Evolutionary conservation across 352 stramenopile genomes (phyloP), one percentile per base, ranked within the genome.

Genomic region (Thalassiosira livingstoniorum): DNA sequence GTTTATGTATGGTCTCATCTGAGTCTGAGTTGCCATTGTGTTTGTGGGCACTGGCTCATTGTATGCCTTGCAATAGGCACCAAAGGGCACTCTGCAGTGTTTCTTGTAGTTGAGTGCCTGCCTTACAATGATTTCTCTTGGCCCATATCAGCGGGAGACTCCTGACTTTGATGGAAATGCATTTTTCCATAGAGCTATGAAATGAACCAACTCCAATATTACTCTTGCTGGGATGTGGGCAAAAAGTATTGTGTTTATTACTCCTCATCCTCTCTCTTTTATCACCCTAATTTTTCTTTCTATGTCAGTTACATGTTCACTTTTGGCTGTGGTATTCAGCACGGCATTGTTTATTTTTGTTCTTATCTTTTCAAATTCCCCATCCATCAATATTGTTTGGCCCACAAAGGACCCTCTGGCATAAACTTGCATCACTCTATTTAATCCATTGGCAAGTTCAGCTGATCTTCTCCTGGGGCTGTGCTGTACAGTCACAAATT

Each of bases 181-280:
- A 18, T 51, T 51, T 10, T 18, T 51, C 42, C 42, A 51, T 18
- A 51, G 10, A 10, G 42, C 18, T 10, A 10, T 18, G 18, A 51
- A 51, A 18, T 51, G 18, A 10, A 51, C 42, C 42, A 51, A 18
- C 42, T 51, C 42, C 10, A 51, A 18, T 51, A 51, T 18, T 18
- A 51, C 18, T 18, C 42, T 10, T 51, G 42, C 42, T 18, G 42
- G 42, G 10, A 51, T 51, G 10, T 18, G 42, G 2, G 57, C 27
- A 47, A 80, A 88, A 42, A 78, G 85, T 54, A 75, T 27, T n/a
- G 66, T 75, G 3, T 21, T 53, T 1, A 51, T 2, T 11, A 51
- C 39, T 32, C 74, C 60, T 55, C 67, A 32, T 4, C 32, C 31
- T 35, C 45, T 3, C 47, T 85, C 78, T 29, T 85, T 81, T 0